Evolutionary conservation across 345 rosid species (phyloP), one percentile per base, ranked within the genome.

Genomic region (Camelina neglecta): DNA sequence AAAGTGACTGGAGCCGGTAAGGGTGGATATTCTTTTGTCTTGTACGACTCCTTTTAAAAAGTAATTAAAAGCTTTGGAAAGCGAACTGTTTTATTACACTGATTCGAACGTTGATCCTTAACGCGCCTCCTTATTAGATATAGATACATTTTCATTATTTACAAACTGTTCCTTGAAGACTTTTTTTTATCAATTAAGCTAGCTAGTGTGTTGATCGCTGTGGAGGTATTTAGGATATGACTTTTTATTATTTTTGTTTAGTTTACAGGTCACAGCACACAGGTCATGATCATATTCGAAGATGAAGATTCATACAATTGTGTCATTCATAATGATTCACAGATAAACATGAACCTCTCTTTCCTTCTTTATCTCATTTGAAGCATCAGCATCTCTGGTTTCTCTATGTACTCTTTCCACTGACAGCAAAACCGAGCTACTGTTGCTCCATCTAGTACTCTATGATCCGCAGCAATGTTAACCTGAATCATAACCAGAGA

Each of bases 371-470:
- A 90, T 85, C 86, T 90, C 89, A 88, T 82, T 51, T 76, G 86
- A 87, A 93, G 62, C 91, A 88, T 81, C 26, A 93, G 88, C 79
- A 89, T 75, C 83, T 93, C 90, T 10, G 98, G 98, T 64, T 86
- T 91, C 81, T 93, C 97, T 12, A 93, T 84, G 16, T 84, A 87
- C 60, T 76, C 85, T 86, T 93, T 93, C 98, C 97, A 93, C 73
- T 89, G 85, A 33, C 87, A 85, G 77, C 98, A 93, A 78, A 93
- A 93, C 81, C 86, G 82, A 39, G 98, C 97, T 3, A 93, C 95
- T 0, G 93, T 90, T 51, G 97, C 97, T 66, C 98, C 98, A n/a
- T 93, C 97, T 78, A 93, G 64, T 67, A 93, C 97, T 79, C 97
- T 83, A 69, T 91, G 98, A 81, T 93, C 98, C 4, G 98, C 95